These are phyloP conservation scores for Aspergillus tamarii DNA, from an alignment of 2,329 filamentous ascomycete species.

Conservation along the genomic window DNA sequence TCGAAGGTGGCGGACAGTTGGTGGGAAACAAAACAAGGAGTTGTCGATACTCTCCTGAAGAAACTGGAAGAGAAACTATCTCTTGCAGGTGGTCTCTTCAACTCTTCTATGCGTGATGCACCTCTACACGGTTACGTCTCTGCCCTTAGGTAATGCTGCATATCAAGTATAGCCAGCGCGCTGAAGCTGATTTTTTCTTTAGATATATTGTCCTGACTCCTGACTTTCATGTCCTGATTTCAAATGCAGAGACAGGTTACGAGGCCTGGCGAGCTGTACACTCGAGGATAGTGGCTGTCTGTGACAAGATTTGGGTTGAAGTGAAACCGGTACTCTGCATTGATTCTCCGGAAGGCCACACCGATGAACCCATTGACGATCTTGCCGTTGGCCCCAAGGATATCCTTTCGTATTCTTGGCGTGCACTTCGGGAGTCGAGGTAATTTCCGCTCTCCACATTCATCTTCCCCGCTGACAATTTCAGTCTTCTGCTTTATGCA, in stretches of 20 bases:
- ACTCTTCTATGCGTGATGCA: constrained; percentile 65
- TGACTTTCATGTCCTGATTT: constrained; percentile 39
- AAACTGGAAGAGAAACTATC: constrained; percentile 67
- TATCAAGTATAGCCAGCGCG: background rate
- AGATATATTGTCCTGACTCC: constrained; percentile 56
- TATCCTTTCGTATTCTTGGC: constrained; percentile 90
- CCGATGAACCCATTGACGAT: constrained; percentile 63
- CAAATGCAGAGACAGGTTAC: constrained; percentile 21
- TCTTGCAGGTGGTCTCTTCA: constrained; percentile 67
- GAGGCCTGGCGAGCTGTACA: constrained; percentile 38
- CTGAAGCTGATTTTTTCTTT: background rate
- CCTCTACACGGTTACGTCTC: constrained; percentile 73
- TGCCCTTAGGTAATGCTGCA: constrained; percentile 58
- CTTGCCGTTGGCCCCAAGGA: constrained; percentile 80
- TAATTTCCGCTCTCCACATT: constrained; percentile 41
- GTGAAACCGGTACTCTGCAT: constrained; percentile 83
- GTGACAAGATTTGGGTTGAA: constrained; percentile 73
- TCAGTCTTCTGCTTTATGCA: constrained; percentile 70
- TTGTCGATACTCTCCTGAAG: constrained; percentile 62
- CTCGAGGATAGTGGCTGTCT: constrained; percentile 60
- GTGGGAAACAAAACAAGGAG: constrained; percentile 44
- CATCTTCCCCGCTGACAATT: constrained; percentile 24
- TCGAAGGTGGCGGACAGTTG: constrained; percentile 23
- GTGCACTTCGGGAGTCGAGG: constrained; percentile 93
- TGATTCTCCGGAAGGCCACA: constrained; percentile 89